phyloP scores from a whole-genome alignment of 768 basidiomycete species.

The Coprinellus micaceus region DNA sequence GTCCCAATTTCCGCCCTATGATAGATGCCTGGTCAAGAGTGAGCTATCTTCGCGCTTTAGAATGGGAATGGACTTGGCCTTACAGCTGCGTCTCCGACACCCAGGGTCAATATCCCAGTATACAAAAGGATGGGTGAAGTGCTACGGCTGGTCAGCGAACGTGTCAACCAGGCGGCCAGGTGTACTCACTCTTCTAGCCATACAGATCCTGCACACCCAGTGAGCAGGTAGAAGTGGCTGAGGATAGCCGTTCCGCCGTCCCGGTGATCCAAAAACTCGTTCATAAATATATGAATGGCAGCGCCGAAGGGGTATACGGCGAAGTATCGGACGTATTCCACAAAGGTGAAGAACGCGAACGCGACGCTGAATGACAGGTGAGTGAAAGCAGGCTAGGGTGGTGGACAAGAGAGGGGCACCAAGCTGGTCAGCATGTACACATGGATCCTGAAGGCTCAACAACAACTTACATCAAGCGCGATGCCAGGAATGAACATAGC shows the following conservation, averaged over 20 bases:
- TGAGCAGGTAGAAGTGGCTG: conserved; percentile 95
- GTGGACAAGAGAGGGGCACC: conserved; percentile 4
- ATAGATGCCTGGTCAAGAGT: conserved; percentile 72
- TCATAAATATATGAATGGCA: conserved; percentile 90
- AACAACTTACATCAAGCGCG: conserved; percentile 74
- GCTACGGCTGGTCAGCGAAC: conserved; percentile 21
- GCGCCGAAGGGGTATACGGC: conserved; percentile 96
- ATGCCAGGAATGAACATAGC: conserved; percentile 96
- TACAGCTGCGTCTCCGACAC: conserved; percentile 91
- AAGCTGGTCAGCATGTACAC: not conserved
- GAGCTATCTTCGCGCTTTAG: not conserved
- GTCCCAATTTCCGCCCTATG: conserved; percentile 81
- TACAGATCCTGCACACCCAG: conserved; percentile 88
- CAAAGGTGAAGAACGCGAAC: conserved; percentile 92
- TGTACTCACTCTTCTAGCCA: conserved; percentile 89
- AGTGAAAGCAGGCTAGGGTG: conserved; percentile 84
- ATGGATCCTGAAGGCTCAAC: conserved; percentile 5
- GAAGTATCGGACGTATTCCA: conserved; percentile 97
- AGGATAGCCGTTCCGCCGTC: conserved; percentile 95
- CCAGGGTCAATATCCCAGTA: conserved; percentile 85
- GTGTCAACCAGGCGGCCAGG: conserved; percentile 7
- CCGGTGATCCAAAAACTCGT: conserved; percentile 93
- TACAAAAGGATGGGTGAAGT: conserved; percentile 50
- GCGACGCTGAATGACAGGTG: conserved; percentile 93
- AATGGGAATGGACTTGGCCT: conserved; percentile 20